Conservation (phyloP, 75 land plant genomes). For the Ceratopteris richardii region DNA sequence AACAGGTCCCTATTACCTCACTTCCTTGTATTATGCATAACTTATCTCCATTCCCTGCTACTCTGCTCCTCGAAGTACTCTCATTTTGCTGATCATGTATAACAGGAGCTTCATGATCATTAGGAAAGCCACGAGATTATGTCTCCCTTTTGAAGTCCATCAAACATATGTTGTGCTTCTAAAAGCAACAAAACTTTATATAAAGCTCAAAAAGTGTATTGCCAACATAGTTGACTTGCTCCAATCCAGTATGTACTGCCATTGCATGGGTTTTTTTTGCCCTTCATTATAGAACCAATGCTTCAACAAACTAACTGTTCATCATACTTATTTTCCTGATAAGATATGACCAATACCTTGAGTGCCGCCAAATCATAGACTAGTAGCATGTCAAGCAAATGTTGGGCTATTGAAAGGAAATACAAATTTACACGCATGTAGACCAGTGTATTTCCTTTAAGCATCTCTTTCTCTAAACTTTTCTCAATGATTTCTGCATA, state of each 20-base stretch:
- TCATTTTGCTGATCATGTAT: no score
- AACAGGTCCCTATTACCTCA: no score
- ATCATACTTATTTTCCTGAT: no score
- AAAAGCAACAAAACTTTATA: background rate
- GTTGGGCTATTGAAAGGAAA: background rate
- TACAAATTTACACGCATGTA: conserved; percentile 4
- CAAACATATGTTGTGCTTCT: background rate
- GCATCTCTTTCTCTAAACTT: conserved; percentile 3
- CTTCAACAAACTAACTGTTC: no score
- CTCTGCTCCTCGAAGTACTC: no score
- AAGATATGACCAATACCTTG: background rate
- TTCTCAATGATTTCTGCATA: background rate
- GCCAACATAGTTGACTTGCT: background rate
- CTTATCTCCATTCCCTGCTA: no score
- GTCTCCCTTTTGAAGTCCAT: background rate
- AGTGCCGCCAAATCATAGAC: background rate
- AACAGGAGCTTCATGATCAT: no score
- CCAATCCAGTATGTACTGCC: background rate
- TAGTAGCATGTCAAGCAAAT: background rate
- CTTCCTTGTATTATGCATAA: no score
- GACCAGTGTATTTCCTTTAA: conserved; percentile 3
- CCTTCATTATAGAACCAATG: no score
- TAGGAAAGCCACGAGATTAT: conserved; percentile 16
- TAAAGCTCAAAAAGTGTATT: conserved; percentile 1
- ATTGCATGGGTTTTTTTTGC: no score